These are phyloP conservation scores for Neurospora sp. DNA, from an alignment of 495 filamentous ascomycete species.

Conservation along the genomic window DNA sequence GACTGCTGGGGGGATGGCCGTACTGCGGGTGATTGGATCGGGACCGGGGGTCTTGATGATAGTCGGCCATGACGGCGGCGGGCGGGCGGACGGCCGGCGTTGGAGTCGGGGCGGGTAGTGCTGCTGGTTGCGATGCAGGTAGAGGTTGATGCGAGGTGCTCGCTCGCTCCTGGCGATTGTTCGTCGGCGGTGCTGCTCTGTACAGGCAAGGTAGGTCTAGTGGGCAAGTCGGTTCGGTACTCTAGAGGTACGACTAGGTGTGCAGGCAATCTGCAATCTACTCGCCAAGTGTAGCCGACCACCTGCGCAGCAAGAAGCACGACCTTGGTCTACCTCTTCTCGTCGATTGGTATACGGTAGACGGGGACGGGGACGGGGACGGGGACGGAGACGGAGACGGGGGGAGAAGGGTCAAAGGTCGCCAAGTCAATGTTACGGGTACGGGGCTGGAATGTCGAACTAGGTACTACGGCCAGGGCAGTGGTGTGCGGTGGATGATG, in stretches of 20 bases:
- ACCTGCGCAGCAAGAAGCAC: background rate
- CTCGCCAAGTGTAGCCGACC: background rate
- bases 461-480: background rate
- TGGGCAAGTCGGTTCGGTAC: background rate
- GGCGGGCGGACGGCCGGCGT: conserved; percentile 3
- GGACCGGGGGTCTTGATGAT: conserved; percentile 64
- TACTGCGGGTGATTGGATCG: conserved; percentile 42
- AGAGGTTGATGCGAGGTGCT: conserved; percentile 1
- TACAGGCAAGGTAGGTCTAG: background rate
- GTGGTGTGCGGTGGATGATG: background rate
- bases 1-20: conserved; percentile 47
- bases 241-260: background rate
- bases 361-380: background rate
- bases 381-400: background rate
- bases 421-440: background rate
- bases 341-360: background rate
- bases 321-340: background rate
- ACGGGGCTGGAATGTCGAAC: background rate
- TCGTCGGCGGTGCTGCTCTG: background rate
- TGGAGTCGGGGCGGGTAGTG: background rate
- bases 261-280: background rate
- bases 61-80: conserved; percentile 64
- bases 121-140: background rate
- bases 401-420: background rate
- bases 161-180: background rate